Evolutionary conservation across 78 protist genomes (phyloP).

Genomic region (Speleostelium caveatum): DNA sequence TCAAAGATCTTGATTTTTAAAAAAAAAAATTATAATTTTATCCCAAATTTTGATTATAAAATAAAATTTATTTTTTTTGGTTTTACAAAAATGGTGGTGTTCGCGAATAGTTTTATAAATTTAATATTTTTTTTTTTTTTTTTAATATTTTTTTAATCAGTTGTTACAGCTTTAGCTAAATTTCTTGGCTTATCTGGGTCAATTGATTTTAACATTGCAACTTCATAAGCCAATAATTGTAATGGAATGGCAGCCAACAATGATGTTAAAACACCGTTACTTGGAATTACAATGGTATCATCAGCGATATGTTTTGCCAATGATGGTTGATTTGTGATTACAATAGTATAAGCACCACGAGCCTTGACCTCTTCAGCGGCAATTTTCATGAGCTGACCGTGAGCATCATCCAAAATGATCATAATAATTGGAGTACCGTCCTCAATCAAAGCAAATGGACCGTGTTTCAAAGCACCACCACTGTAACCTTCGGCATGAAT

Average conservation of each 20-base stretch:
- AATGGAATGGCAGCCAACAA: constrained; percentile 89
- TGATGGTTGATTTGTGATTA: constrained; percentile 59
- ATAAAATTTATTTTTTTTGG: no score
- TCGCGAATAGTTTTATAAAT: no score
- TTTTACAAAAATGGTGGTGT: no score
- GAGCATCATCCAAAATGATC: constrained; percentile 74
- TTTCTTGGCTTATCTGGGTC: constrained; percentile 97
- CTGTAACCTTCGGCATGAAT: constrained; percentile 96
- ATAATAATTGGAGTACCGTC: constrained; percentile 89
- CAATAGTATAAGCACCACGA: constrained; percentile 79
- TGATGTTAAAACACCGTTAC: constrained; percentile 83
- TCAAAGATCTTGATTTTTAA: no score
- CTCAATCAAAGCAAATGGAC: constrained; percentile 97
- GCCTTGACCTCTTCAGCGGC: constrained; percentile 83
- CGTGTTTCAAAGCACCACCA: constrained; percentile 99
- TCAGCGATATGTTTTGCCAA: constrained; percentile 62
- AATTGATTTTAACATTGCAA: constrained; percentile 77
- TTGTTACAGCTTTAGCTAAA: constrained; percentile 98
- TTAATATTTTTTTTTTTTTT: no score
- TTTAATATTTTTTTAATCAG: constrained; percentile 39
- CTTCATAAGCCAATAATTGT: constrained; percentile 96
- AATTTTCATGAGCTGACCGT: constrained; percentile 61
- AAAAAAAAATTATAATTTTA: no score
- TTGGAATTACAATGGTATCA: constrained; percentile 55
- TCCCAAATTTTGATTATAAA: no score